Percentiles rank a stretch among this genome's conserved stretches.
phyloP scores from a whole-genome alignment of 805 yeast genomes.

The Yamadazyma sp. region DNA sequence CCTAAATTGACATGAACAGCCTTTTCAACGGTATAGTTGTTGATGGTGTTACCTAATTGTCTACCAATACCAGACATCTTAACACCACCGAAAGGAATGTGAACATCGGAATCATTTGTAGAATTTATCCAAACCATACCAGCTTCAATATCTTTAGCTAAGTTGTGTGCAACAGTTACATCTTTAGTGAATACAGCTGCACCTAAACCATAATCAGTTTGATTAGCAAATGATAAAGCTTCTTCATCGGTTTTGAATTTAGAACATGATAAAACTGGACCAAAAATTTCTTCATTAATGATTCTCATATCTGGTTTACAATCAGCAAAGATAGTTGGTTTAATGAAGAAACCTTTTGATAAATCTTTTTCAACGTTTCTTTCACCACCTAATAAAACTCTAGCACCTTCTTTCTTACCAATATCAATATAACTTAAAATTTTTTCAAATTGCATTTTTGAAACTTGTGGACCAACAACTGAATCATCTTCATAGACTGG shows the following conservation, averaged over 20 bases:
- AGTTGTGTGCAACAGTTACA: constrained; percentile 59
- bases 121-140: constrained; percentile 49
- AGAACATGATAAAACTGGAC: constrained; percentile 76
- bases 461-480: constrained; percentile 62
- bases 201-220: constrained; percentile 75
- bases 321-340: constrained; percentile 85
- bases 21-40: constrained; percentile 70
- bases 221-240: constrained; percentile 67
- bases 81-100: constrained; percentile 75
- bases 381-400: constrained; percentile 78
- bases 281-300: constrained; percentile 89
- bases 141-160: constrained; percentile 50
- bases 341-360: constrained; percentile 62
- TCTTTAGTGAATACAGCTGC: constrained; percentile 76
- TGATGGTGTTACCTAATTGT: constrained; percentile 74
- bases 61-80: constrained; percentile 79
- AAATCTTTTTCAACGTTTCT: constrained; percentile 50
- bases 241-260: constrained; percentile 67
- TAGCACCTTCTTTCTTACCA: constrained; percentile 85
- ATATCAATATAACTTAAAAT: constrained; percentile 46
- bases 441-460: constrained; percentile 54
- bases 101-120: constrained; percentile 41
- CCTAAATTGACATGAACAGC: constrained; percentile 74
- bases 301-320: constrained; percentile 71
- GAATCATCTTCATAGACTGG: constrained; percentile 46